Evolutionary conservation across 306 rosid genomes (phyloP).

Genomic region (Morella rubra): DNA sequence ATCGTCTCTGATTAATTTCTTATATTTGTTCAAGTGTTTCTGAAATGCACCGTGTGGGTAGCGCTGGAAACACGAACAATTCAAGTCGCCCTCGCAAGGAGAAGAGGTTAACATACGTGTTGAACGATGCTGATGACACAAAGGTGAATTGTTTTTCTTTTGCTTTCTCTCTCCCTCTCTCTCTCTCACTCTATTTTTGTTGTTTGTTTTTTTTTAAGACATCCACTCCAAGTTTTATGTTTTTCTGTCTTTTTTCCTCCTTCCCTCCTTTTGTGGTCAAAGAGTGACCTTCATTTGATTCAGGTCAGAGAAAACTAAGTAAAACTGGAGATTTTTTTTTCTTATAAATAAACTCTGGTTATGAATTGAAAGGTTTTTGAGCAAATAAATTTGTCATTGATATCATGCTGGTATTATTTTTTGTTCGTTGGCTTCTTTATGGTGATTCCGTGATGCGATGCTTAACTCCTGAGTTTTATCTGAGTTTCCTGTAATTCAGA

Average conservation of each 20-base stretch:
- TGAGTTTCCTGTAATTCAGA: neutral
- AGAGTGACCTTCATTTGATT: neutral
- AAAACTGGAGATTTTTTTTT: neutral
- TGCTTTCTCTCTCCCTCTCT: slow-evolving; percentile 5
- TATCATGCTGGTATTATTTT: neutral
- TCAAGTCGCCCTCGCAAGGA: slow-evolving; percentile 93
- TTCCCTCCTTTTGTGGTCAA: neutral
- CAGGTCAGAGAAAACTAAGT: neutral
- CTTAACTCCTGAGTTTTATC: neutral
- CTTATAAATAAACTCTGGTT: neutral
- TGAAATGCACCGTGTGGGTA: slow-evolving; percentile 98
- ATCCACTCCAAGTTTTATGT: slow-evolving; percentile 4
- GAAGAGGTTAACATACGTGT: slow-evolving; percentile 87
- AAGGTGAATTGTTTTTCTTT: slow-evolving; percentile 54
- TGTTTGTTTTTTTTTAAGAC: neutral
- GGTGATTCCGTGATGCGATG: neutral
- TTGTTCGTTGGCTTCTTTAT: neutral
- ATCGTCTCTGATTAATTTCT: slow-evolving; percentile 1
- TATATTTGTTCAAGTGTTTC: slow-evolving; percentile 36
- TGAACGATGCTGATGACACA: slow-evolving; percentile 74
- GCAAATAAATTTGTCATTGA: neutral
- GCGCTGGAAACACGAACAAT: slow-evolving; percentile 81
- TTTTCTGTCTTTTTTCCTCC: neutral
- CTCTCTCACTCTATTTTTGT: too few species aligned
- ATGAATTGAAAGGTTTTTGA: neutral